Base-by-base conservation (phyloP, 331 rosid genomes). In the Cydonia oblonga region DNA sequence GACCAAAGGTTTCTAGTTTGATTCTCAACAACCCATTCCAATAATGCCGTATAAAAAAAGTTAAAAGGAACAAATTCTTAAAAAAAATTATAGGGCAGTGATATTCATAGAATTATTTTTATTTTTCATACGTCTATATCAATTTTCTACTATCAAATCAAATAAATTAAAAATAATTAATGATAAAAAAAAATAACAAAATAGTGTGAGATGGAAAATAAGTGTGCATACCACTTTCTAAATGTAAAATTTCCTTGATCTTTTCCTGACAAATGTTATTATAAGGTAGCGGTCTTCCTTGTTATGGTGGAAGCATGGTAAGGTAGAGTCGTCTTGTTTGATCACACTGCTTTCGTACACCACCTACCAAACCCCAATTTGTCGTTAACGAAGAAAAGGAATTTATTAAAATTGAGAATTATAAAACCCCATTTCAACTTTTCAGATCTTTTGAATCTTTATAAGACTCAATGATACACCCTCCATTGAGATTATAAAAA, bases 361-460 rank as follows among this genome's bases (percentile, higher is more conserved):
- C 57, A 78, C 75, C 78, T 1, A 73, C 75, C 78, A 1, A 73
- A 66, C 70, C 65, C 59, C 69, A 52, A 74, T 69, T 79, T 70
- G 75, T 61, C 76, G 2, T 24, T 20, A 32, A 46, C 54, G 30
- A 46, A 30, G 6, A n/a, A 20, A 18, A 26, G 7, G 8, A 22
- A 38, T 38, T 57, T 32, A 25, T 67, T 5, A 9, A 33, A 24
- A 49, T 65, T 24, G 8, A 61, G 20, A 30, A 54, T 40, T 52
- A 20, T 61, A 28, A 73, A 67, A 72, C 9, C 11, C 44, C 33
- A 57, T 56, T 69, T 46, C 49, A 44, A 9, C 9, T 16, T 15
- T 15, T 51, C 16, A 63, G 15, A 12, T 24, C 13, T 6, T 60
- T 57, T 29, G 22, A 54, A 24, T 32, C 49, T 71, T 66, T 29